Conservation (phyloP, 805 yeast genomes). For the Monosporozyma servazzii region DNA sequence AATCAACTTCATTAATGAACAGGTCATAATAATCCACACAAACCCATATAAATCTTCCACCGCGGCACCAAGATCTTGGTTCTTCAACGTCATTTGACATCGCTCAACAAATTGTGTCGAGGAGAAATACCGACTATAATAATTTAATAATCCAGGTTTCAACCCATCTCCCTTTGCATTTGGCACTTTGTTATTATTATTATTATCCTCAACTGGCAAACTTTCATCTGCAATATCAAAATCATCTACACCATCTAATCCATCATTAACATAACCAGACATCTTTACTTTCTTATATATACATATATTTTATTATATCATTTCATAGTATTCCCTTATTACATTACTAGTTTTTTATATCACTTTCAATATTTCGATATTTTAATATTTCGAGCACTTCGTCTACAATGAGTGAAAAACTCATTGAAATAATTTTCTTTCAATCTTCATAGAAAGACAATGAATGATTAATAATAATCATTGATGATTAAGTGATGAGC, state of each 20-base stretch:
- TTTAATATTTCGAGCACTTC: no score
- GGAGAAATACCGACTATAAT: conserved; percentile 20
- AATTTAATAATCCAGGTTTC: conserved; percentile 21
- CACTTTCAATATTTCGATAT: not conserved
- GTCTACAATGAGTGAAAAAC: not conserved
- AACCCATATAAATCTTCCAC: conserved; percentile 73
- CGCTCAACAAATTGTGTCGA: not conserved
- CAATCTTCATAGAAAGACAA: not conserved
- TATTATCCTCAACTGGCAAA: not conserved
- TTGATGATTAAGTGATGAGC: not conserved
- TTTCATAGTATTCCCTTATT: not conserved
- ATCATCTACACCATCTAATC: conserved; percentile 24
- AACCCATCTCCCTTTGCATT: conserved; percentile 7
- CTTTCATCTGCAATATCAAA: conserved; percentile 13
- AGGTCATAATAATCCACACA: conserved; percentile 82
- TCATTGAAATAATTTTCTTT: not conserved
- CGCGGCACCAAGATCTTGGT: not conserved
- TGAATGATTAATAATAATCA: no score
- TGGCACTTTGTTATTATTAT: not conserved
- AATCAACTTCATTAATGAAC: conserved; percentile 64
- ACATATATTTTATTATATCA: not conserved
- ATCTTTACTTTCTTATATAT: not conserved
- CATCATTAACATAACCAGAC: conserved; percentile 13
- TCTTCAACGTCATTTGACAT: not conserved
- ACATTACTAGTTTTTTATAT: no score